These are phyloP conservation scores for Marasmius tenuissimus DNA, from an alignment of 1,284 basidiomycete genomes.

Conservation along the genomic window DNA sequence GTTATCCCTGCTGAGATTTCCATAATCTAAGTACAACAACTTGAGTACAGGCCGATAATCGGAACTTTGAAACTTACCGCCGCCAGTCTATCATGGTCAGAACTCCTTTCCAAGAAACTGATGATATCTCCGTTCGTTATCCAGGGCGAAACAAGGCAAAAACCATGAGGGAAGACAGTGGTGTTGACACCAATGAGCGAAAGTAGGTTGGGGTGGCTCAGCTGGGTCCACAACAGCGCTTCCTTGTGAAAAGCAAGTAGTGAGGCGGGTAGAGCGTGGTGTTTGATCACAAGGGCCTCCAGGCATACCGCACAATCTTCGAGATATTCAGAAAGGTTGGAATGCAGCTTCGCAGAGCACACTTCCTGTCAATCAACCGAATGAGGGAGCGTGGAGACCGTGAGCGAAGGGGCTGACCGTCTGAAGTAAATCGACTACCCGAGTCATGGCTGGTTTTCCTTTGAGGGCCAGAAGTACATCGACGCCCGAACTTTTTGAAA, in stretches of 20 bases:
- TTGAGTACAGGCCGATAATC: neutral
- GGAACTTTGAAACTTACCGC: neutral
- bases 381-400: neutral
- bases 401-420: neutral
- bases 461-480: neutral
- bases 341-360: neutral
- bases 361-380: neutral
- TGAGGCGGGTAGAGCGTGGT: neutral
- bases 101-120: constrained; percentile 8
- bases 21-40: neutral
- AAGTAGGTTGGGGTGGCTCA: constrained; percentile 13
- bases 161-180: constrained; percentile 2
- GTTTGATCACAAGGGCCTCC: neutral
- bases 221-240: constrained; percentile 14
- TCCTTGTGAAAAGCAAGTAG: constrained; percentile 9
- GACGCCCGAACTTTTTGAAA: neutral
- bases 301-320: neutral
- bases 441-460: neutral
- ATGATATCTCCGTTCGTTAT: constrained; percentile 12
- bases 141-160: constrained; percentile 14
- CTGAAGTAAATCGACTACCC: neutral
- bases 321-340: neutral
- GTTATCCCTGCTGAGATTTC: neutral
- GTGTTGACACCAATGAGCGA: constrained; percentile 13
- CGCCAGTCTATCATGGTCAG: constrained; percentile 3